Percentiles rank a stretch among this genome's conserved stretches.
Evolutionary conservation across 2,329 filamentous ascomycete species (phyloP).

Genomic region (Cladosporium sp.): DNA sequence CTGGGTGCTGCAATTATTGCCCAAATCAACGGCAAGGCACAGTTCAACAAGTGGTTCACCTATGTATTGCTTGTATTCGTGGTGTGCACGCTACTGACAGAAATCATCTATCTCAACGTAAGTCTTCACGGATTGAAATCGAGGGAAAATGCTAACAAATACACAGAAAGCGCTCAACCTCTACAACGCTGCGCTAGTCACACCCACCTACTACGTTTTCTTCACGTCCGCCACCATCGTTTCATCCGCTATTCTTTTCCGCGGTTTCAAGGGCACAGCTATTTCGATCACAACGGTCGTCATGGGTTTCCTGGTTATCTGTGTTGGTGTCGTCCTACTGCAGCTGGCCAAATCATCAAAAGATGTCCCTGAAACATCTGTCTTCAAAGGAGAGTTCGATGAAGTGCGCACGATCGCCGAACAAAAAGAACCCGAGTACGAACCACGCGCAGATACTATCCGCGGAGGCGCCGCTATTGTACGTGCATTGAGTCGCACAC

Average conservation of each 20-base stretch:
- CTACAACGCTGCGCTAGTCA: constrained; percentile 95
- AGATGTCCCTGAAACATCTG: constrained; percentile 88
- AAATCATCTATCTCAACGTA: constrained; percentile 95
- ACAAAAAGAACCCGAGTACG: constrained; percentile 92
- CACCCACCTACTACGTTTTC: constrained; percentile 97
- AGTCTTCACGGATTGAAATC: constrained; percentile 43
- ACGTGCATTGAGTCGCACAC: constrained; percentile 72
- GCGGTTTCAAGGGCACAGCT: constrained; percentile 85
- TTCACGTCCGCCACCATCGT: constrained; percentile 96
- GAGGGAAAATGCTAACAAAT: constrained; percentile 23
- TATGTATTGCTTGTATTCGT: constrained; percentile 93
- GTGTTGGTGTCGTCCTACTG: constrained; percentile 83
- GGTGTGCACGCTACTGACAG: constrained; percentile 80
- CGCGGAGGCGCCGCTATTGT: constrained; percentile 87
- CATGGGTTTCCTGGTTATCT: constrained; percentile 91
- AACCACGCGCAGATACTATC: constrained; percentile 95
- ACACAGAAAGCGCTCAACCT: constrained; percentile 95
- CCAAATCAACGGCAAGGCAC: constrained; percentile 74
- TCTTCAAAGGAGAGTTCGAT: constrained; percentile 90
- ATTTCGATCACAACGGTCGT: constrained; percentile 84
- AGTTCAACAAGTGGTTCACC: constrained; percentile 98
- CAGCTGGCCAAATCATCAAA: constrained; percentile 98
- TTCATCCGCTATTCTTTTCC: constrained; percentile 88
- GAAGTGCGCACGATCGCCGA: constrained; percentile 95
- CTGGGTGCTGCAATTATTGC: constrained; percentile 88